Percentiles rank a stretch among this genome's conserved stretches.
Evolutionary conservation across 352 stramenopile genomes (phyloP).

Genomic region (Globisporangium canariense): DNA sequence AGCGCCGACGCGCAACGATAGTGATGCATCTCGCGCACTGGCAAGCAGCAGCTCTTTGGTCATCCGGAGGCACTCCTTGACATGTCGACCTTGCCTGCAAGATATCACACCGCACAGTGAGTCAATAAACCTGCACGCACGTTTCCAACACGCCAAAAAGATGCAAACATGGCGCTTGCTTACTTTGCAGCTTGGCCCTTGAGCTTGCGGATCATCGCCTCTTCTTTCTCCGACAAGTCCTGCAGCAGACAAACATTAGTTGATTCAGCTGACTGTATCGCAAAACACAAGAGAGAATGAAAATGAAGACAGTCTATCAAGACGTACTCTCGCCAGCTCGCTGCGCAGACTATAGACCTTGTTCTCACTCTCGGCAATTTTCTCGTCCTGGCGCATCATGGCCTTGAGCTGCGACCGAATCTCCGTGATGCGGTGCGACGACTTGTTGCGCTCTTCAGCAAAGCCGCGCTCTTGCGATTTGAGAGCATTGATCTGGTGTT

Average conservation of each 20-base stretch:
- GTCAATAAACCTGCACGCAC: conserved; percentile 6
- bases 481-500: conserved; percentile 43
- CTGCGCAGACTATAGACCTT: conserved; percentile 69
- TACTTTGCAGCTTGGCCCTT: conserved; percentile 67
- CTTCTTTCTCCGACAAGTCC: conserved; percentile 77
- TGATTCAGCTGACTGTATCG: background rate
- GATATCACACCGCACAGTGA: conserved; percentile 1
- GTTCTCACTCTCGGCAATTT: conserved; percentile 65
- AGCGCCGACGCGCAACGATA: conserved; percentile 51
- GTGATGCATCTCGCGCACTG: conserved; percentile 49
- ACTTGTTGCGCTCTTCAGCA: conserved; percentile 53
- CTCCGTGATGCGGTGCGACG: conserved; percentile 56
- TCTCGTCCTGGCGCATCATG: conserved; percentile 73
- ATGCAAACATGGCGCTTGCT: conserved; percentile 13
- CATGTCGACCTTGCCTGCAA: conserved; percentile 59
- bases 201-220: conserved; percentile 71
- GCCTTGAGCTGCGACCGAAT: conserved; percentile 64
- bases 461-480: conserved; percentile 67
- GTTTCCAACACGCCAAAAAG: background rate
- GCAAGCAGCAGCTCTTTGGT: conserved; percentile 45
- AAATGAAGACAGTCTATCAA: background rate
- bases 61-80: conserved; percentile 55
- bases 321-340: conserved; percentile 61
- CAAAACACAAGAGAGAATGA: background rate
- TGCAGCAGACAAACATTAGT: conserved; percentile 12